Conservation (phyloP, 176 grass and related monocot genomes). For the Carex cristatella region DNA sequence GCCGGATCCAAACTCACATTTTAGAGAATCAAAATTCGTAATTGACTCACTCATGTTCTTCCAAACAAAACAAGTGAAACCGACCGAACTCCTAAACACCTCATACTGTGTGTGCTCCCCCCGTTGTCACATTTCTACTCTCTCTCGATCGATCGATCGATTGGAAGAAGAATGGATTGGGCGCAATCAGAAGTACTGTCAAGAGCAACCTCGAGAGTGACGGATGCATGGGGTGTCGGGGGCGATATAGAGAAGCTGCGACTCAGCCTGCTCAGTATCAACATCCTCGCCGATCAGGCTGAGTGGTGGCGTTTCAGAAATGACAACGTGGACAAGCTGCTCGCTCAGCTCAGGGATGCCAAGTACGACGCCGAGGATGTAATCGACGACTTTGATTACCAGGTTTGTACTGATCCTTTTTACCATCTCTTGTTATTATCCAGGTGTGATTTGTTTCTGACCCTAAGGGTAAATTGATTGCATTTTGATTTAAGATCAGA, state of each 20-base stretch:
- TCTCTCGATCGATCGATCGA: too few relatives aligned
- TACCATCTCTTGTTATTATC: background rate
- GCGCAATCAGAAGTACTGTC: background rate
- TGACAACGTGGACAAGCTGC: background rate
- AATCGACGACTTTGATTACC: slow-evolving; percentile 17
- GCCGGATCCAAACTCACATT: too few relatives aligned
- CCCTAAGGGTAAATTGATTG: background rate
- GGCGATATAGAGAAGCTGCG: slow-evolving; percentile 2
- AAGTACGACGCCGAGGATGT: slow-evolving; percentile 24
- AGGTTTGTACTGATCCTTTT: background rate
- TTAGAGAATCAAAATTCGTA: too few relatives aligned
- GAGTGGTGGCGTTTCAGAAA: slow-evolving; percentile 21
- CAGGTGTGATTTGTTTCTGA: background rate
- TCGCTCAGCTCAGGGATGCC: slow-evolving; percentile 22
- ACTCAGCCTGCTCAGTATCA: background rate
- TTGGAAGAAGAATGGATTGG: background rate
- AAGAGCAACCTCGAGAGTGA: background rate
- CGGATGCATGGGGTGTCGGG: slow-evolving; percentile 1
- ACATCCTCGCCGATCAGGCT: slow-evolving; percentile 14
- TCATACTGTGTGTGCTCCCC: too few relatives aligned
- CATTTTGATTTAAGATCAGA: background rate
- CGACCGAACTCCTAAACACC: too few relatives aligned
- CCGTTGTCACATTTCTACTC: too few relatives aligned
- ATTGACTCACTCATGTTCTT: too few relatives aligned
- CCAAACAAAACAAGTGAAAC: too few relatives aligned